phyloP scores from a whole-genome alignment of 345 rosid species.

The Passiflora organensis region DNA sequence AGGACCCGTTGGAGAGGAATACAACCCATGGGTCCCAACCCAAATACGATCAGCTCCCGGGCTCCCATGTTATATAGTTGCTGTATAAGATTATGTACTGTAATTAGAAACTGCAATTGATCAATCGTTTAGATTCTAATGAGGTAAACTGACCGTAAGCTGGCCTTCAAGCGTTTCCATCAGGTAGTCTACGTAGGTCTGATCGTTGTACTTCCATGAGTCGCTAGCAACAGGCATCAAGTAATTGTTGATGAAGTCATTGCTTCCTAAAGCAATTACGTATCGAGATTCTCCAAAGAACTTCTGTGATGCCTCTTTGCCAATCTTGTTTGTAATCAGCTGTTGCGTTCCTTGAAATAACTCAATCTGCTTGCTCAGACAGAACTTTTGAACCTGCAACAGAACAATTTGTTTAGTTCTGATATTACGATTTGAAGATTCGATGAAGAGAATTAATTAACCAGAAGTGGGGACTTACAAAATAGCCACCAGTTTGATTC shows the following conservation, averaged over 20 bases:
- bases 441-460: neutral
- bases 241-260: constrained; percentile 97
- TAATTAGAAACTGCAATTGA: neutral
- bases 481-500: constrained; percentile 80
- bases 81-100: constrained; percentile 17
- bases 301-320: constrained; percentile 42
- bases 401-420: neutral
- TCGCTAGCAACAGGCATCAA: constrained; percentile 85
- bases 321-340: constrained; percentile 47
- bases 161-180: constrained; percentile 70
- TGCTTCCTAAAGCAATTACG: constrained; percentile 90
- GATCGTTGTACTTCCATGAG: constrained; percentile 81
- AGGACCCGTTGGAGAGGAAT: constrained; percentile 93
- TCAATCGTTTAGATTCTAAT: neutral
- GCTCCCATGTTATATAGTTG: constrained; percentile 62
- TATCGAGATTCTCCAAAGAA: constrained; percentile 65
- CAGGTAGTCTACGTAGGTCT: constrained; percentile 54
- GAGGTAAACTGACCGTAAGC: constrained; percentile 36
- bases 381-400: constrained; percentile 70
- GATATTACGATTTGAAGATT: neutral
- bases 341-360: constrained; percentile 62
- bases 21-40: constrained; percentile 95
- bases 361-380: constrained; percentile 76
- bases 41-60: constrained; percentile 71
- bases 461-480: constrained; percentile 43